These are phyloP conservation scores for Phytophthora cactorum DNA, from an alignment of 352 stramenopile genomes.

Conservation along the genomic window DNA sequence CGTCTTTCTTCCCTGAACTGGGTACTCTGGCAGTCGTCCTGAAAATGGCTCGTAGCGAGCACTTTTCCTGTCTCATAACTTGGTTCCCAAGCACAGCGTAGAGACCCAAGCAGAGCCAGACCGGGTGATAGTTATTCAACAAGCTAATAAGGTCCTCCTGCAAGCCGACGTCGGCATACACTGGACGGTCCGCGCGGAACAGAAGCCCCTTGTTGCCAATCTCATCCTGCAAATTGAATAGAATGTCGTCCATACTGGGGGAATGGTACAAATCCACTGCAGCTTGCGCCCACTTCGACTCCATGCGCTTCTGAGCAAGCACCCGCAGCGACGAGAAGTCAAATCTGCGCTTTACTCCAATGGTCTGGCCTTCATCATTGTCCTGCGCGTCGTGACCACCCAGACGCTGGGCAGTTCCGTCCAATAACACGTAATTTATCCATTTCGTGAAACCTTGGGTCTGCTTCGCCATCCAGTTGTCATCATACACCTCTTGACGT, in stretches of 20 bases:
- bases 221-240: slow-evolving; percentile 76
- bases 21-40: slow-evolving; percentile 21
- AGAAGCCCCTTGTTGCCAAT: slow-evolving; percentile 76
- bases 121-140: slow-evolving; percentile 91
- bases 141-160: slow-evolving; percentile 86
- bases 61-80: slow-evolving; percentile 65
- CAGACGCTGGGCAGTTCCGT: slow-evolving; percentile 53
- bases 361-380: slow-evolving; percentile 5
- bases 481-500: slow-evolving; percentile 69
- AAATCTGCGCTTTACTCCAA: slow-evolving; percentile 36
- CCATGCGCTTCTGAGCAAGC: slow-evolving; percentile 73
- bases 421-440: slow-evolving; percentile 88
- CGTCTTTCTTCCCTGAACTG: slow-evolving; percentile 27
- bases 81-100: slow-evolving; percentile 84
- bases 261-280: slow-evolving; percentile 70
- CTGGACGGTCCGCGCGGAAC: slow-evolving; percentile 86
- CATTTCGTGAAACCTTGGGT: slow-evolving; percentile 85
- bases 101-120: slow-evolving; percentile 92
- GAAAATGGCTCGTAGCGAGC: slow-evolving; percentile 62
- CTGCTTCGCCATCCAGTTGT: slow-evolving; percentile 85
- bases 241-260: slow-evolving; percentile 53
- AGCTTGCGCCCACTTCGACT: slow-evolving; percentile 65
- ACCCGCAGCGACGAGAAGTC: slow-evolving; percentile 78
- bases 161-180: slow-evolving; percentile 91
- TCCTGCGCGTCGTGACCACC: slow-evolving; percentile 23